Percentiles rank a stretch among this genome's conserved stretches.
These are phyloP conservation scores for Lentinula aciculospora DNA, from an alignment of 768 basidiomycete genomes.

Conservation along the genomic window DNA sequence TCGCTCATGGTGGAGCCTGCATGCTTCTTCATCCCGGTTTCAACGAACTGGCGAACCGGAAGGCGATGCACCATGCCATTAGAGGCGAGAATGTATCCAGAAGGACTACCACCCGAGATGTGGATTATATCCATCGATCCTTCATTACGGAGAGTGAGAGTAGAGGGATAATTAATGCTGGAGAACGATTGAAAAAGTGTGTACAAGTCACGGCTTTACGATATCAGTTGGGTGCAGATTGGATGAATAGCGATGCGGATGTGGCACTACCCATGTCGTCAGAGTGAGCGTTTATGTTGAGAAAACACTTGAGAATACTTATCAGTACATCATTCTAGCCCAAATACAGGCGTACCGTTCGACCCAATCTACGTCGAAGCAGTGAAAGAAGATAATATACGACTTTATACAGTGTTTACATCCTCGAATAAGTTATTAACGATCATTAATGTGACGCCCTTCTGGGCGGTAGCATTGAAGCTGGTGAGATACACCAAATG, in stretches of 20 bases:
- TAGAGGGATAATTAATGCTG: constrained; percentile 45
- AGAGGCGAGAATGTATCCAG: constrained; percentile 27
- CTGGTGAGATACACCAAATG: constrained; percentile 59
- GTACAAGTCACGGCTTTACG: constrained; percentile 47
- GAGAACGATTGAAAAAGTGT: constrained; percentile 48
- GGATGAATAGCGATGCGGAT: constrained; percentile 78
- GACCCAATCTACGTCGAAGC: constrained; percentile 61
- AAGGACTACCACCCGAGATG: constrained; percentile 54
- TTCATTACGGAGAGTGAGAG: constrained; percentile 50
- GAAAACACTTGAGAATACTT: not conserved
- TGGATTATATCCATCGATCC: constrained; percentile 62
- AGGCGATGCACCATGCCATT: constrained; percentile 10
- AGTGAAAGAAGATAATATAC: constrained; percentile 42
- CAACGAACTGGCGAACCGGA: constrained; percentile 22
- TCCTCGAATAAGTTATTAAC: constrained; percentile 45
- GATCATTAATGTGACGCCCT: constrained; percentile 59
- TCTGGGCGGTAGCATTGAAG: constrained; percentile 71
- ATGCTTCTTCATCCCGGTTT: constrained; percentile 60
- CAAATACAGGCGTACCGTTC: constrained; percentile 23
- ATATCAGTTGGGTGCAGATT: constrained; percentile 53
- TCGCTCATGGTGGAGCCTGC: constrained; percentile 69
- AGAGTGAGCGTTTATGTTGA: constrained; percentile 36
- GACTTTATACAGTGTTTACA: constrained; percentile 50
- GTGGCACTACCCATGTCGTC: constrained; percentile 61
- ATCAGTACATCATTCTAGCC: constrained; percentile 14